Evolutionary conservation across 108 stramenopile genomes (phyloP).

Genomic region (Nitzschia sp.): DNA sequence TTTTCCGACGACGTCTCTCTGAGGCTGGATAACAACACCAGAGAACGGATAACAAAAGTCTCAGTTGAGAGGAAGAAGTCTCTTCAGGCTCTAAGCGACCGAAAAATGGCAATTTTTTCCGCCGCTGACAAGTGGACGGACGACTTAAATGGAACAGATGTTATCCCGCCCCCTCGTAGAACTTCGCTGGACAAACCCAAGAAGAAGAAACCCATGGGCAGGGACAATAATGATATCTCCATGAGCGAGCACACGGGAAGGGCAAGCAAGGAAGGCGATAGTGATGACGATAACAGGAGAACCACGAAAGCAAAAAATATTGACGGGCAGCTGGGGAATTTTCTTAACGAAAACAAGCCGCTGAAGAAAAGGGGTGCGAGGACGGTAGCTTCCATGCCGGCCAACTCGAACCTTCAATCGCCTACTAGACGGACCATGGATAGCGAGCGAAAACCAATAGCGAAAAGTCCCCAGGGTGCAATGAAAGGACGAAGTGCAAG

Average conservation of each 20-base stretch:
- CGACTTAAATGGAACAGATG: not conserved
- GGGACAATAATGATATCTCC: conserved; percentile 17
- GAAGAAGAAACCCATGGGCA: not conserved
- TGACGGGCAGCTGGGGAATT: conserved; percentile 1
- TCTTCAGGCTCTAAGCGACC: not conserved
- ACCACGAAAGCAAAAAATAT: not conserved
- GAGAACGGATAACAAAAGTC: conserved; percentile 9
- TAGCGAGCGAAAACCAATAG: not conserved
- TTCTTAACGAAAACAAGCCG: conserved; percentile 15
- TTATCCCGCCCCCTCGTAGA: not conserved
- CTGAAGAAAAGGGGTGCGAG: conserved; percentile 18
- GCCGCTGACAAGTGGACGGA: conserved; percentile 4
- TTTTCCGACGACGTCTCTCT: not conserved
- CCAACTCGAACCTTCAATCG: not conserved
- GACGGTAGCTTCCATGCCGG: conserved; percentile 23
- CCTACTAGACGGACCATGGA: not conserved
- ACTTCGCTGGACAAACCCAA: not conserved
- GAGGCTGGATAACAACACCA: not conserved
- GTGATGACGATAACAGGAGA: not conserved
- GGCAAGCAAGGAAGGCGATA: not conserved
- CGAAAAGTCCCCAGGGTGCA: not conserved
- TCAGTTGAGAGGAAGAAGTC: conserved; percentile 13
- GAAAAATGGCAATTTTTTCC: conserved; percentile 5
- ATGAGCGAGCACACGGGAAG: conserved; percentile 8
- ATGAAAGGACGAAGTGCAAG: not conserved